These are phyloP conservation scores for Parastagonospora avenae DNA, from an alignment of 2,329 filamentous ascomycete genomes.

Conservation along the genomic window DNA sequence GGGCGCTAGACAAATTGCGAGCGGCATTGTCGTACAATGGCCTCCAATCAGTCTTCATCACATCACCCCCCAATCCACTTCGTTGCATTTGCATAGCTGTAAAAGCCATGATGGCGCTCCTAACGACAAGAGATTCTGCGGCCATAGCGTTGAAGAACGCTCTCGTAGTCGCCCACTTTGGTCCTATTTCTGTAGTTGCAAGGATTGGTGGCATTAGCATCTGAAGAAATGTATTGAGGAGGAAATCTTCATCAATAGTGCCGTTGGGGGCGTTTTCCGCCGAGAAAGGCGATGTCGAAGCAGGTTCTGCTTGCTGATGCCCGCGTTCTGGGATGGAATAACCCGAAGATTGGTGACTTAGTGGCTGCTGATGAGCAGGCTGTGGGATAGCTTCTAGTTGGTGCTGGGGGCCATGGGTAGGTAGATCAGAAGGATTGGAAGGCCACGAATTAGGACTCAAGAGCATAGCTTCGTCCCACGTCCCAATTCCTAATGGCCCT, in stretches of 20 bases:
- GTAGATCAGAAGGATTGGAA: constrained; percentile 16
- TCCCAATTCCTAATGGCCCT: constrained; percentile 30
- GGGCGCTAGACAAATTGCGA: constrained; percentile 28
- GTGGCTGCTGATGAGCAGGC: constrained; percentile 24
- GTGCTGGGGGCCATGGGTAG: too few species aligned
- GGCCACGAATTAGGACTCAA: constrained; percentile 40
- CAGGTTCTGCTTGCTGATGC: constrained; percentile 19
- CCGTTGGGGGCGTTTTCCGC: constrained; percentile 26
- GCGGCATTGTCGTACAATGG: constrained; percentile 39
- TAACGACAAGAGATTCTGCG: constrained; percentile 54
- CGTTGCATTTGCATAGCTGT: constrained; percentile 51
- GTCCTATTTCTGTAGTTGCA: constrained; percentile 57
- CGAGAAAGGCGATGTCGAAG: constrained; percentile 38
- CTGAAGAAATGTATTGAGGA: constrained; percentile 57
- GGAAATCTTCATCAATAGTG: constrained; percentile 39
- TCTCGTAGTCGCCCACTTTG: constrained; percentile 58
- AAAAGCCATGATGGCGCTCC: constrained; percentile 58
- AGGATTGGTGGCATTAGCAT: constrained; percentile 60
- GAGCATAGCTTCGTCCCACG: constrained; percentile 41
- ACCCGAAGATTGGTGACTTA: constrained; percentile 19
- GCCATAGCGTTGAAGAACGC: constrained; percentile 57
- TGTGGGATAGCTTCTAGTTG: constrained; percentile 24
- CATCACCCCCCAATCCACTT: constrained; percentile 42
- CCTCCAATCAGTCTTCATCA: constrained; percentile 38
- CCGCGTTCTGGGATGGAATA: constrained; percentile 20